phyloP scores from a whole-genome alignment of 1,139 yeast genomes.

The Yamadazyma membranifaciens region DNA sequence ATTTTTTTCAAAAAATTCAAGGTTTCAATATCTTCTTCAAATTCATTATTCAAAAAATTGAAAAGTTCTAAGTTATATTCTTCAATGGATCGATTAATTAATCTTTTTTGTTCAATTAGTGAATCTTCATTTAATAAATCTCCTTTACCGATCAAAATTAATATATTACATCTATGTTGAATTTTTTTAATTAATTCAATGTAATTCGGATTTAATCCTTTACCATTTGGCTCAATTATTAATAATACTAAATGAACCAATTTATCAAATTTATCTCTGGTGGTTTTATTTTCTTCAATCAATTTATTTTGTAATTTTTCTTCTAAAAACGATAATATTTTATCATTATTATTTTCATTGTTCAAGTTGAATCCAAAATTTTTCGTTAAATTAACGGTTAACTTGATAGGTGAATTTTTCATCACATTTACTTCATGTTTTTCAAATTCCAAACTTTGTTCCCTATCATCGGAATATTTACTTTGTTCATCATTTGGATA shows the following conservation, averaged over 20 bases:
- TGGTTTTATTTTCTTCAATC: constrained; percentile 59
- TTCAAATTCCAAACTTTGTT: constrained; percentile 2
- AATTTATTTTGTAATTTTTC: constrained; percentile 54
- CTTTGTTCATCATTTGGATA: background rate
- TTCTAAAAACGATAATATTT: constrained; percentile 49
- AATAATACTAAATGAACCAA: constrained; percentile 59
- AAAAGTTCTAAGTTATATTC: constrained; percentile 46
- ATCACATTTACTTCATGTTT: constrained; percentile 8
- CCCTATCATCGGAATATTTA: background rate
- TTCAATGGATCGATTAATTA: constrained; percentile 44
- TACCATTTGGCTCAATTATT: constrained; percentile 57
- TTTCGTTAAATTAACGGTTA: constrained; percentile 24
- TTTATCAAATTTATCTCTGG: constrained; percentile 55
- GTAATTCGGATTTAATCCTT: constrained; percentile 39
- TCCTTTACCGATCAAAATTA: constrained; percentile 58
- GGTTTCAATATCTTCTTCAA: constrained; percentile 13
- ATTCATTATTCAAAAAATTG: constrained; percentile 34
- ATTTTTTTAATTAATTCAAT: constrained; percentile 50
- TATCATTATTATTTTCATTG: constrained; percentile 22
- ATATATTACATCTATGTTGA: constrained; percentile 51
- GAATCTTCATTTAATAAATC: constrained; percentile 49
- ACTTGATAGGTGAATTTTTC: constrained; percentile 22
- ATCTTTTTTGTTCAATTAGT: constrained; percentile 33
- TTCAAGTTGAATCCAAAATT: constrained; percentile 37
- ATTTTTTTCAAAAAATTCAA: constrained; percentile 11